phyloP scores from a whole-genome alignment of 208 protist species.

The Polymyxa betae region DNA sequence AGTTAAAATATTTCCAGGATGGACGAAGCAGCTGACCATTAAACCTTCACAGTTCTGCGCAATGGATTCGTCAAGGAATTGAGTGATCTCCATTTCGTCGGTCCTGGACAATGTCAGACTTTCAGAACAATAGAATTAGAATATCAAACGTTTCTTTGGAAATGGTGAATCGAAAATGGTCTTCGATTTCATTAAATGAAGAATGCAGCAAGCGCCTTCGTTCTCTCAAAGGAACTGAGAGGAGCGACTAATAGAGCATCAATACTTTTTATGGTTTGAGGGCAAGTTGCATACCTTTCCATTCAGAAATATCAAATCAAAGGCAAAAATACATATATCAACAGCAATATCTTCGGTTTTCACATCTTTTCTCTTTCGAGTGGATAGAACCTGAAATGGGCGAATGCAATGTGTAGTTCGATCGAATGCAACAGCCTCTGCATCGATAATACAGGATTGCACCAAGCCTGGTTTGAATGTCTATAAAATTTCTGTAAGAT shows the following conservation, averaged over 20 bases:
- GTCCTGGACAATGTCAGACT: conserved; percentile 73
- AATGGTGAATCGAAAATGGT: neutral
- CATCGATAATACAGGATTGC: conserved; percentile 96
- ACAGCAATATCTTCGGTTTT: conserved; percentile 58
- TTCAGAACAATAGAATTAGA: conserved; percentile 10
- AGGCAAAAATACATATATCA: conserved; percentile 93
- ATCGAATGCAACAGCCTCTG: conserved; percentile 95
- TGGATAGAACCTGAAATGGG: conserved; percentile 72
- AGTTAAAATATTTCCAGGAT: neutral
- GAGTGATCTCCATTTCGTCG: conserved; percentile 88
- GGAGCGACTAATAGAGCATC: neutral
- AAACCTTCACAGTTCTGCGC: conserved; percentile 87
- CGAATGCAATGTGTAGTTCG: conserved; percentile 74
- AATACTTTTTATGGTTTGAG: neutral
- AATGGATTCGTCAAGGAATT: conserved; percentile 89
- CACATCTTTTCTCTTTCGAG: conserved; percentile 70
- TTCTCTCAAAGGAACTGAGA: conserved; percentile 55
- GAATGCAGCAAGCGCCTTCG: conserved; percentile 85
- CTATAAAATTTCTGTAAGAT: neutral
- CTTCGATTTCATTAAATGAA: conserved; percentile 38
- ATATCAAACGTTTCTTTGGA: conserved; percentile 59
- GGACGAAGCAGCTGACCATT: conserved; percentile 77
- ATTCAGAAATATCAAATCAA: conserved; percentile 99
- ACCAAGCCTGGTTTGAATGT: conserved; percentile 67
- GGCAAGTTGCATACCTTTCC: conserved; percentile 71